Evolutionary conservation across 345 rosid genomes (phyloP).

Genomic region (Eucalyptus pumila): DNA sequence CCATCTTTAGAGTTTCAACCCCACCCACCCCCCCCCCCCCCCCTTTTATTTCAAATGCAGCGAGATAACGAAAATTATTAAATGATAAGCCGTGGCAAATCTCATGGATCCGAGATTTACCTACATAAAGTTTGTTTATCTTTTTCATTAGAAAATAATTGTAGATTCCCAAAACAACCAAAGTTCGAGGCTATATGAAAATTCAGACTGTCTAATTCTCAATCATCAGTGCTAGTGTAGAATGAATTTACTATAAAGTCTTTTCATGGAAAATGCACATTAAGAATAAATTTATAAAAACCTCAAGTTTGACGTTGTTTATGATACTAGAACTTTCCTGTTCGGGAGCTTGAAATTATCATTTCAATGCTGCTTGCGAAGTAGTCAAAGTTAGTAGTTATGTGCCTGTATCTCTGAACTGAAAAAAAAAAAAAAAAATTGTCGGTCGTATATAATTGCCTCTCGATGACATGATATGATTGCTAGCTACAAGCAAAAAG

Average conservation of each 20-base stretch:
- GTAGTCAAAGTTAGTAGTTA: not conserved
- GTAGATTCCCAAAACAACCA: not conserved
- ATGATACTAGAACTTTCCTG: not conserved
- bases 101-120: not conserved
- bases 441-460: not conserved
- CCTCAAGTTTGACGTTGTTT: not conserved
- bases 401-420: not conserved
- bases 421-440: not conserved
- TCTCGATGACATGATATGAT: not conserved
- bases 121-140: not conserved
- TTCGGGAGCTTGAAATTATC: not conserved
- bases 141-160: not conserved
- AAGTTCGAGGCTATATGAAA: not conserved
- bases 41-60: not conserved
- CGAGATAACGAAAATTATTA: not conserved
- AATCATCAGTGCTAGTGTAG: not conserved
- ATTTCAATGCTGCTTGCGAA: not conserved
- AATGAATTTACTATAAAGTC: not conserved
- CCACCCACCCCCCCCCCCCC: not conserved
- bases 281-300: not conserved
- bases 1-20: not conserved
- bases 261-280: not conserved
- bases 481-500: not conserved
- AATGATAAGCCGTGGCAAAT: not conserved
- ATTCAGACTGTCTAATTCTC: not conserved